These are phyloP conservation scores for Udeniomyces megalosporus DNA, from an alignment of 768 basidiomycete genomes.

Conservation along the genomic window DNA sequence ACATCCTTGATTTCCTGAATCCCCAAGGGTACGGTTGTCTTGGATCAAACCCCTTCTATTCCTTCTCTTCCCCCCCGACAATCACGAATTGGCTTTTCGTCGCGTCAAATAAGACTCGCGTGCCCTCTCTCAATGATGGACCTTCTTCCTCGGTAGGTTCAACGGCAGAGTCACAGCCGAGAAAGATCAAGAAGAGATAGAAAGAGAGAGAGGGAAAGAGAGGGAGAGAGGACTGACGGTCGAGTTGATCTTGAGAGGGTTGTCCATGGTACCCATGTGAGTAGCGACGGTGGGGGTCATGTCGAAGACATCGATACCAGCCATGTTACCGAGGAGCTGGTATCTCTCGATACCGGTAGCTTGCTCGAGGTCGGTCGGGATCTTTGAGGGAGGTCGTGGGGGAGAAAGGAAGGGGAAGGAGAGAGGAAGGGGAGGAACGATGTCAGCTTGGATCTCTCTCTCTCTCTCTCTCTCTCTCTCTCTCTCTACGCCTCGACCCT, in stretches of 20 bases:
- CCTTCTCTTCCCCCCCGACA: not conserved
- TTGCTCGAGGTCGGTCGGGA: conserved; percentile 74
- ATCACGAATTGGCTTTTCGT: not conserved
- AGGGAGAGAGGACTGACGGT: conserved; percentile 41
- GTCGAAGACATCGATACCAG: conserved; percentile 83
- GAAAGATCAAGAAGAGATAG: not conserved
- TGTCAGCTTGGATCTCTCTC: no score
- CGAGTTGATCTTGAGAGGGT: conserved; percentile 76
- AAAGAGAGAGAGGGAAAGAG: not conserved
- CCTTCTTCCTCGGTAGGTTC: not conserved
- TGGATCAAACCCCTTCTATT: not conserved
- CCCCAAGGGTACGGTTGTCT: no score
- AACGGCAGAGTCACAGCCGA: not conserved
- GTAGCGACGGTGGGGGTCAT: conserved; percentile 65
- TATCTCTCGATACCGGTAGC: conserved; percentile 93
- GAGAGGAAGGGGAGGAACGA: no score
- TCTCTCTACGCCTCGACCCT: no score
- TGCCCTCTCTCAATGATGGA: no score
- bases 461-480: no score
- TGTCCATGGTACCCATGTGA: conserved; percentile 66
- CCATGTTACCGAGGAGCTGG: conserved; percentile 72
- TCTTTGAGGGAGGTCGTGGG: conserved; percentile 28
- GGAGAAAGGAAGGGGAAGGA: not conserved
- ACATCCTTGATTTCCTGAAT: no score
- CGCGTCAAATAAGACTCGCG: no score